Evolutionary conservation across 1,284 basidiomycete species (phyloP).

Genomic region (Leccinum huronense): DNA sequence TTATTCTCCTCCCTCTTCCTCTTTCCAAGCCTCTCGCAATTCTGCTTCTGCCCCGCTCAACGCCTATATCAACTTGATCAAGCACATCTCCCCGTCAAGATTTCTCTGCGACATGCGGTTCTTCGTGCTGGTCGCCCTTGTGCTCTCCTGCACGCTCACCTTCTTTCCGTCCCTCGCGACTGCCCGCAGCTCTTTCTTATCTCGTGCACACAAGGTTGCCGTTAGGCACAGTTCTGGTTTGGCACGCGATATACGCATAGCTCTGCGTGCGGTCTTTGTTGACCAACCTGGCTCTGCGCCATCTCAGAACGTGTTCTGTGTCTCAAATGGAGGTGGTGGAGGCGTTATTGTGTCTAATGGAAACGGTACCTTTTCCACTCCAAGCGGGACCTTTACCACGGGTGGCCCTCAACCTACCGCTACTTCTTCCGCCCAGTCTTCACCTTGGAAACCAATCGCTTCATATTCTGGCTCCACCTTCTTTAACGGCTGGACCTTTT

Average conservation of each 20-base stretch:
- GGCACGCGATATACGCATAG: constrained; percentile 65
- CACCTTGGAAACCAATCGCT: constrained; percentile 39
- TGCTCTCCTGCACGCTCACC: constrained; percentile 24
- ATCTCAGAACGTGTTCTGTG: constrained; percentile 32
- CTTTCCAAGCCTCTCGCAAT: constrained; percentile 2
- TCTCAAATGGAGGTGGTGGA: constrained; percentile 29
- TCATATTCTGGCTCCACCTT: constrained; percentile 58
- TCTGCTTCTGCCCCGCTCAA: not conserved
- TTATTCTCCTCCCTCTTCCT: not conserved
- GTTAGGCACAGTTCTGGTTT: constrained; percentile 54
- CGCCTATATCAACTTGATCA: constrained; percentile 13
- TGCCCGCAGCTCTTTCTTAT: constrained; percentile 30
- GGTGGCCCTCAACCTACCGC: constrained; percentile 18
- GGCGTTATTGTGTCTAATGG: constrained; percentile 26
- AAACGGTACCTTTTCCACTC: constrained; percentile 19
- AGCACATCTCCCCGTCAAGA: constrained; percentile 2
- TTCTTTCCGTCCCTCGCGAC: constrained; percentile 18
- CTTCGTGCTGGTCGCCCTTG: constrained; percentile 39
- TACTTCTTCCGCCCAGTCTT: constrained; percentile 28
- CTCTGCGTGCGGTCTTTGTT: constrained; percentile 52
- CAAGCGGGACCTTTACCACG: constrained; percentile 24
- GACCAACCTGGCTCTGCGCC: constrained; percentile 31
- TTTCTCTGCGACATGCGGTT: constrained; percentile 23
- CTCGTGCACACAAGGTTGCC: constrained; percentile 43
- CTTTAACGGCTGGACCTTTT: constrained; percentile 83